A percentile compares a stretch with the other conserved stretches of the same genome.
Evolutionary conservation across 2,329 filamentous ascomycete species (phyloP).

Genomic region (Hyphodiscus sp.): DNA sequence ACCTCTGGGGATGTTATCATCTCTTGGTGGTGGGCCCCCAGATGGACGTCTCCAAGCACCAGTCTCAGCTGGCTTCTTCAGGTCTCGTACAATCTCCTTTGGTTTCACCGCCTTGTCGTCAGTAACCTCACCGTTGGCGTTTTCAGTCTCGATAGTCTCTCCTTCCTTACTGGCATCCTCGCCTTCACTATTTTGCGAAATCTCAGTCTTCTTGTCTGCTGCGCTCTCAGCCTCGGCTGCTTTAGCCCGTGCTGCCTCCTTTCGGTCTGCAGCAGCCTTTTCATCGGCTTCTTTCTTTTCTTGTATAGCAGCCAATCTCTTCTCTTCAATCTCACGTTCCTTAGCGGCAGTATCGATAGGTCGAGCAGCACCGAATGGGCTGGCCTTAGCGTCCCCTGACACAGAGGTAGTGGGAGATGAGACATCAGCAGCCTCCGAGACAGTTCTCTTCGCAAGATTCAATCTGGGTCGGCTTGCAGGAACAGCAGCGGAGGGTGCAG

Average conservation of each 20-base stretch:
- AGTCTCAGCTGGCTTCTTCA: conserved; percentile 50
- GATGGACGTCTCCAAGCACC: conserved; percentile 54
- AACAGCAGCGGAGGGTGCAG: conserved; percentile 48
- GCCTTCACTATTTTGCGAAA: conserved; percentile 25
- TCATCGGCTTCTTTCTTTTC: conserved; percentile 72
- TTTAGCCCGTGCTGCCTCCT: conserved; percentile 44
- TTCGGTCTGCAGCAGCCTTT: conserved; percentile 50
- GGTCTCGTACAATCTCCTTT: conserved; percentile 40
- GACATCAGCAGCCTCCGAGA: conserved; percentile 61
- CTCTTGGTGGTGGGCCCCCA: conserved; percentile 35
- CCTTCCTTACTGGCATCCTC: conserved; percentile 26
- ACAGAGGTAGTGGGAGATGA: conserved; percentile 42
- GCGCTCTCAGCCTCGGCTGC: conserved; percentile 33
- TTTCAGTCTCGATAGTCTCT: conserved; percentile 29
- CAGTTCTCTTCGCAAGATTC: conserved; percentile 86
- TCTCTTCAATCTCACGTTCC: conserved; percentile 87
- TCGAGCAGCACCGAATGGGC: conserved; percentile 85
- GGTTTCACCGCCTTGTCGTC: conserved; percentile 45
- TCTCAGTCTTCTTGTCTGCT: conserved; percentile 28
- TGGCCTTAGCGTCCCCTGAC: conserved; percentile 70
- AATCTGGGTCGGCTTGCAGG: conserved; percentile 68
- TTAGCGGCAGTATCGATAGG: conserved; percentile 90
- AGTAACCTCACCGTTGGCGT: conserved; percentile 31
- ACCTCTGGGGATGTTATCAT: conserved; percentile 31
- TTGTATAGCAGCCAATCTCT: conserved; percentile 63